Evolutionary conservation across 164 flowering plant species (phyloP).

Genomic region (Vitis riparia): DNA sequence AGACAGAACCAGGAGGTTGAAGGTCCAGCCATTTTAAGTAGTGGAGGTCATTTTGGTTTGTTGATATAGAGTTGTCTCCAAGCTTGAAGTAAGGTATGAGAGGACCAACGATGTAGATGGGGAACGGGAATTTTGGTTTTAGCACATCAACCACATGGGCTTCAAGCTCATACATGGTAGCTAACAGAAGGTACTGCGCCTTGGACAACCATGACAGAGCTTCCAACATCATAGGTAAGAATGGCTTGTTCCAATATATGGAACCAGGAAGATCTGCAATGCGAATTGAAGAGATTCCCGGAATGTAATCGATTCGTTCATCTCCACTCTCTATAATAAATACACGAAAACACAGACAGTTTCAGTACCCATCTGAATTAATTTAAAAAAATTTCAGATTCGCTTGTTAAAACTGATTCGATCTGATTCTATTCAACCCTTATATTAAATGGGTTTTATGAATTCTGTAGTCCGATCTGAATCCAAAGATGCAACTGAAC

Average conservation of each 20-base stretch:
- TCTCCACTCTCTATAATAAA: constrained; percentile 1
- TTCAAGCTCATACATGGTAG: constrained; percentile 33
- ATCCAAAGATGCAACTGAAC: too few relatives aligned
- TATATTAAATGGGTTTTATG: too few relatives aligned
- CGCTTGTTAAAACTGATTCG: too few relatives aligned
- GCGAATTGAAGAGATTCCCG: constrained; percentile 13
- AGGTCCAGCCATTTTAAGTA: constrained; percentile 25
- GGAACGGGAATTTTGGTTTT: constrained; percentile 17
- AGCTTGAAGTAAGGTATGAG: constrained; percentile 26
- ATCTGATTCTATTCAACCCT: too few relatives aligned
- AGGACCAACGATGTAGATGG: constrained; percentile 32
- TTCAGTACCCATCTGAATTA: too few relatives aligned
- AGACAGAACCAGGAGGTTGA: constrained; percentile 28
- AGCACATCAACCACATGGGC: constrained; percentile 18
- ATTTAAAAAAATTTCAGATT: neutral
- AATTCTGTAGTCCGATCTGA: too few relatives aligned
- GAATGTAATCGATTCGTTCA: constrained; percentile 4
- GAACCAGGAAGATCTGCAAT: neutral
- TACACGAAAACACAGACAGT: neutral
- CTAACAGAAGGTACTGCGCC: constrained; percentile 22
- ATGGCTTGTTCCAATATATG: neutral
- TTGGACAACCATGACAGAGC: constrained; percentile 2
- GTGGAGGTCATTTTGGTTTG: neutral
- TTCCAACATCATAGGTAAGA: neutral
- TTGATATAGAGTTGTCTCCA: neutral